Conservation (phyloP, 2,329 filamentous ascomycete species). For the Xylaria sp. region DNA sequence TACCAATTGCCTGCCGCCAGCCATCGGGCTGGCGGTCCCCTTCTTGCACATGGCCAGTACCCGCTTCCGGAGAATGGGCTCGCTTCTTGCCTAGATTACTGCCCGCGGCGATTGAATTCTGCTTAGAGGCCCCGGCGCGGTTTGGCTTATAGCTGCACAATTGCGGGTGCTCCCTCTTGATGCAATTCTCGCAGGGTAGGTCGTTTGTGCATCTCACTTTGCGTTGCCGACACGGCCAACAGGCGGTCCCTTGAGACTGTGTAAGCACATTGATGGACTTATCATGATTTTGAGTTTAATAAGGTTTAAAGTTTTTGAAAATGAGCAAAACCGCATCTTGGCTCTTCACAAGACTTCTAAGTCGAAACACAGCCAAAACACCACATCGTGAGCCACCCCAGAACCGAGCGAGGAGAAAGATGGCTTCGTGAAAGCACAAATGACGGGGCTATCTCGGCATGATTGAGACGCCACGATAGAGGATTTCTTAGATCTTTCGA, state of each 20-base stretch:
- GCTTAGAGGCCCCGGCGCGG: constrained; percentile 54
- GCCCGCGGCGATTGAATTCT: constrained; percentile 48
- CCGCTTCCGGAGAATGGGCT: constrained; percentile 57
- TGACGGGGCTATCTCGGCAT: constrained; percentile 14
- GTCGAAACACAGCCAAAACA: constrained; percentile 5
- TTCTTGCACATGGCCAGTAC: constrained; percentile 52
- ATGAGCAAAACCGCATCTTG: not conserved
- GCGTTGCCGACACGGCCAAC: constrained; percentile 74
- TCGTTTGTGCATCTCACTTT: constrained; percentile 78
- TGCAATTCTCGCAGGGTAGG: constrained; percentile 74
- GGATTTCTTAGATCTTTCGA: not conserved
- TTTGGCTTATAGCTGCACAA: constrained; percentile 76
- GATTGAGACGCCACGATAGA: not conserved
- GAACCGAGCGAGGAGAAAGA: constrained; percentile 6
- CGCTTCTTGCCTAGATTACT: constrained; percentile 54
- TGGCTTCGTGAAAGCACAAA: constrained; percentile 8
- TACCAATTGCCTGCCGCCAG: constrained; percentile 50
- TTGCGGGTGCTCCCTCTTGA: constrained; percentile 72
- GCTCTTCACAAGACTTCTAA: not conserved
- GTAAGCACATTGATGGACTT: constrained; percentile 37
- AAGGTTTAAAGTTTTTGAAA: not conserved
- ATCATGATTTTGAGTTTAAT: constrained; percentile 18
- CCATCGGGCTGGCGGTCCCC: constrained; percentile 51
- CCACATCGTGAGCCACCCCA: not conserved
- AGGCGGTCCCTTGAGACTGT: constrained; percentile 65